These are phyloP conservation scores for Glycine soja DNA, from an alignment of 306 rosid genomes.

Conservation along the genomic window DNA sequence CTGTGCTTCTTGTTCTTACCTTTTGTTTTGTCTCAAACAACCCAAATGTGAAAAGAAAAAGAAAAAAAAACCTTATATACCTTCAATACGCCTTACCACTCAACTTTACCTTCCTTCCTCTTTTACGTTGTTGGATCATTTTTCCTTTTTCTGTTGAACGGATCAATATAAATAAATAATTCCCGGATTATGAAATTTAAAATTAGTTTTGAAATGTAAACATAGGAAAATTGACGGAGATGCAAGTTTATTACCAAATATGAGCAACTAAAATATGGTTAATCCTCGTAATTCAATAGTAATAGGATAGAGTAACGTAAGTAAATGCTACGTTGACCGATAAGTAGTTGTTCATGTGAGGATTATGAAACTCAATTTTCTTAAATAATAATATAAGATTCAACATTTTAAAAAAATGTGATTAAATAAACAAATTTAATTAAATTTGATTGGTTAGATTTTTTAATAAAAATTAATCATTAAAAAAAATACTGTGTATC, in stretches of 20 bases:
- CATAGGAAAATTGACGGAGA: background rate
- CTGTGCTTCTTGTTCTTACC: background rate
- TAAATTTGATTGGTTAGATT: too few relatives aligned
- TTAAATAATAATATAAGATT: too few relatives aligned
- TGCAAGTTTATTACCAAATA: background rate
- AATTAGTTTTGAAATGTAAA: too few relatives aligned
- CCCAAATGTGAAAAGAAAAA: background rate
- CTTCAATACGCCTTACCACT: background rate
- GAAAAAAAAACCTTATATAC: background rate
- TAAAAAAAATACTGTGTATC: too few relatives aligned
- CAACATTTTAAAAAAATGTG: too few relatives aligned
- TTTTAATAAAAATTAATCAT: too few relatives aligned
- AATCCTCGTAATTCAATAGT: background rate
- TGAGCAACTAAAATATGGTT: background rate
- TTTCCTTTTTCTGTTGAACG: background rate
- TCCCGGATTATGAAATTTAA: background rate
- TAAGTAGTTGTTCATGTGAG: too few relatives aligned
- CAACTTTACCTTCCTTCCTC: constrained; percentile 11
- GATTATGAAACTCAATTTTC: too few relatives aligned
- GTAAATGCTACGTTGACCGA: background rate
- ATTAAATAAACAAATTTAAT: too few relatives aligned
- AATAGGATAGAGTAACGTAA: background rate
- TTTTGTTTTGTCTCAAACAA: background rate
- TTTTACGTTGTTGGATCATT: too few relatives aligned
- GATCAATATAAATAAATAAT: background rate